Evolutionary conservation across 805 yeast genomes (phyloP), one percentile per base, ranked within the genome.

Genomic region (Myxozyma udenii): DNA sequence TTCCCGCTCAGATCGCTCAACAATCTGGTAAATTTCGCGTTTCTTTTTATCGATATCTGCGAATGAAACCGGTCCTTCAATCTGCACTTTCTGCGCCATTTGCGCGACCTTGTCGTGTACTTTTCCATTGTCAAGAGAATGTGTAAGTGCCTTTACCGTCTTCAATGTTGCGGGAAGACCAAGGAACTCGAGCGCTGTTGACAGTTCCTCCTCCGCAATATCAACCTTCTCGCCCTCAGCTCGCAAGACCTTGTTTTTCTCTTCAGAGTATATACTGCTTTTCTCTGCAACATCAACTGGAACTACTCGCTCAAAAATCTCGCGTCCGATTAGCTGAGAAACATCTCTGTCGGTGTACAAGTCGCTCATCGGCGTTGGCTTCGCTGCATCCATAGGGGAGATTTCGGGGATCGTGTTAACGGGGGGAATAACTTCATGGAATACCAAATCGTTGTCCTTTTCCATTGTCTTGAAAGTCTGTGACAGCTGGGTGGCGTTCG

Each of bases 231-330:
- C 97, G 41, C 82, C 75, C 63, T 87, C 89, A 39, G 72, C 75
- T 62, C 98, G 77, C 41, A 88, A 68, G 33, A 87, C 69, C 57
- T 78, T 81, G 0, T 96, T 91, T 67, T 87, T 85, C 65, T 87
- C 89, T 65, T 91, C 98, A 0, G 96, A 85, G 66, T 93, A 93
- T 57, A 83, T 74, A 56, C 96, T 87, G 47, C 87, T 79, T 61
- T 85, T 81, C 68, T 91, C 96, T 64, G 89, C 95, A 18, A 91
- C 88, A 30, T 82, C 79, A 64, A 89, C 74, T 1, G 98, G 98
- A 4, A 93, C 80, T 19, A 91, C 85, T 56, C 83, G 84, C 44
- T 78, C 84, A 67, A 87, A 87, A 41, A 91, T 73, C 55, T 82
- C 84, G 41, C 70, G 67, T 62, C 81, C 74, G 49, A 74, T 67